Evolutionary conservation across 371 early-diverging fungal genomes (phyloP).

Genomic region (Lichtheimia hyalospora): DNA sequence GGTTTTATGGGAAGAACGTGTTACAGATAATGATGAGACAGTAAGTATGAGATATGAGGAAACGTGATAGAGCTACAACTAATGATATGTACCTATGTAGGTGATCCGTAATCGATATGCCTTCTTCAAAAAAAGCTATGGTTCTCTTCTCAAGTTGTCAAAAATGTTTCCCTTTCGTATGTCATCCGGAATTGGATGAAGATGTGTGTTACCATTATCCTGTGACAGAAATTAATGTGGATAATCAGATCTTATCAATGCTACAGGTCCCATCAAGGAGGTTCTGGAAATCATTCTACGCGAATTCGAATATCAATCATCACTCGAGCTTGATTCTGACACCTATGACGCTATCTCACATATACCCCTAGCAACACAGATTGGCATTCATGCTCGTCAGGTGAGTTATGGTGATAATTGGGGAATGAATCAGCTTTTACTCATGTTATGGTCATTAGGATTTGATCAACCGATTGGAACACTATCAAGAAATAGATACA

Average conservation of each 20-base stretch:
- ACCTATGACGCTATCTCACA: conserved; percentile 68
- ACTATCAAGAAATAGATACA: conserved; percentile 61
- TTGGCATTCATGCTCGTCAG: conserved; percentile 65
- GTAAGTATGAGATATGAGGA: conserved; percentile 26
- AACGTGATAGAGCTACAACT: background rate
- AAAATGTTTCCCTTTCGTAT: conserved; percentile 73
- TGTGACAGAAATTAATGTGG: too few species aligned
- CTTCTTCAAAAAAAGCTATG: conserved; percentile 68
- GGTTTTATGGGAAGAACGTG: conserved; percentile 64
- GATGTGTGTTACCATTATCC: background rate
- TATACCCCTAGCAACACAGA: conserved; percentile 64
- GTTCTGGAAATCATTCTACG: conserved; percentile 64
- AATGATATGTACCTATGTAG: conserved; percentile 10
- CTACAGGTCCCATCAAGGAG: conserved; percentile 63
- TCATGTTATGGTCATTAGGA: conserved; percentile 30
- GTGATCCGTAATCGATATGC: conserved; percentile 65
- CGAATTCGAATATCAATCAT: conserved; percentile 71
- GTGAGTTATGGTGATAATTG: conserved; percentile 12
- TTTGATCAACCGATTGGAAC: conserved; percentile 59
- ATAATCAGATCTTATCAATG: conserved; percentile 59
- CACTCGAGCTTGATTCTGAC: conserved; percentile 58
- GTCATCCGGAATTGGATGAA: conserved; percentile 11
- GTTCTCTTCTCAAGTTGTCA: conserved; percentile 58
- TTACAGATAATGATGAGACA: conserved; percentile 65
- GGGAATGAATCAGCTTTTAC: background rate